phyloP scores from a whole-genome alignment of 176 grass and related monocot genomes.

The Hyparrhenia diplandra region DNA sequence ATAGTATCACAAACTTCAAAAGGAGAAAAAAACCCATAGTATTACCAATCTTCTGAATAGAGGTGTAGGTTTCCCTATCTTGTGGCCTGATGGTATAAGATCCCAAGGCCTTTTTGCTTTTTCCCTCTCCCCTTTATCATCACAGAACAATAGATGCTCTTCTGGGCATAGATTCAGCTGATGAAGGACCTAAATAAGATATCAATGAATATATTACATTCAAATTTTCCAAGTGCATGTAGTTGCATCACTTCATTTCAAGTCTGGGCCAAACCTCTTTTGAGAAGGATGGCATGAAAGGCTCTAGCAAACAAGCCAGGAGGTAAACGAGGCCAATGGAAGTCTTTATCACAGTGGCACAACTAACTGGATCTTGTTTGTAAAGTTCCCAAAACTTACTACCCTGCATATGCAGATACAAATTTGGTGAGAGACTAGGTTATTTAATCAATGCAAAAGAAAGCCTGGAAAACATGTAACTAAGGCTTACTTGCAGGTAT shows the following conservation, averaged over 20 bases:
- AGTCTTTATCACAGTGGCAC: slow-evolving; percentile 89
- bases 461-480: slow-evolving; percentile 21
- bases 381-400: slow-evolving; percentile 95
- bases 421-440: neutral
- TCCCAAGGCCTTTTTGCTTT: slow-evolving; percentile 84
- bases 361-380: slow-evolving; percentile 61
- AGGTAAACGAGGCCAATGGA: slow-evolving; percentile 85
- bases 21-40: slow-evolving; percentile 21
- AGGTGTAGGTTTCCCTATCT: slow-evolving; percentile 73
- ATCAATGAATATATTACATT: slow-evolving; percentile 2
- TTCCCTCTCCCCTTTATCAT: slow-evolving; percentile 56
- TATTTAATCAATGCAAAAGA: neutral
- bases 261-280: slow-evolving; percentile 40
- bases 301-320: slow-evolving; percentile 81
- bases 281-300: slow-evolving; percentile 88
- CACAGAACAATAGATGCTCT: slow-evolving; percentile 51
- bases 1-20: neutral
- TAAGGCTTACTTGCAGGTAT: slow-evolving; percentile 69
- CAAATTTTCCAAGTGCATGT: neutral
- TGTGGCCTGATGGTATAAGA: slow-evolving; percentile 69
- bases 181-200: slow-evolving; percentile 45
- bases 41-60: slow-evolving; percentile 92
- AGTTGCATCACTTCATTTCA: slow-evolving; percentile 1
- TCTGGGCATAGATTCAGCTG: slow-evolving; percentile 66
- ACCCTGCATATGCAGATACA: slow-evolving; percentile 46